phyloP scores from a whole-genome alignment of 305 asterid species.

The Fraxinus sp. region DNA sequence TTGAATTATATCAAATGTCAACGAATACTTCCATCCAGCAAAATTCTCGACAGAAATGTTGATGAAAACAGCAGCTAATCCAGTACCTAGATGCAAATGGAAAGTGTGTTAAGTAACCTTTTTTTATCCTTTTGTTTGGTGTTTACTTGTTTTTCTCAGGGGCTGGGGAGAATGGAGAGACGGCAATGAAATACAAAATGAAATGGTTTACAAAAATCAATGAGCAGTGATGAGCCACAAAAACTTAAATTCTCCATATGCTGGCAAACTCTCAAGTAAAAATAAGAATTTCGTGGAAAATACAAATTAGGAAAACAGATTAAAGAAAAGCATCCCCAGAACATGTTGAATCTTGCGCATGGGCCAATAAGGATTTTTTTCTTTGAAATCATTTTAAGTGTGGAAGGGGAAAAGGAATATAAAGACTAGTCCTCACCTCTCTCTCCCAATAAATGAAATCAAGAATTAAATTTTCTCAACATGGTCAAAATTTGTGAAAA shows the following conservation, averaged over 20 bases:
- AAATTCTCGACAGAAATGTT: conserved; percentile 94
- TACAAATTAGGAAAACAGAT: neutral
- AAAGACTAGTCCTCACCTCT: neutral
- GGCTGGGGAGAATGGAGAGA: neutral
- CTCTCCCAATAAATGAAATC: neutral
- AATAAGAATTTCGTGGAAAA: neutral
- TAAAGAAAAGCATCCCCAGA: neutral
- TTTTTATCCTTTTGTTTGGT: neutral
- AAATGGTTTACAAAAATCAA: neutral
- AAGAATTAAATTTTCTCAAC: neutral
- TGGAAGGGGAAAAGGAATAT: neutral
- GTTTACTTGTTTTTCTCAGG: neutral
- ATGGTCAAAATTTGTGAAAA: neutral
- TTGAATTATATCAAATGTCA: conserved; percentile 86
- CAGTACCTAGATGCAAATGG: conserved; percentile 64
- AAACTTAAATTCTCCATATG: neutral
- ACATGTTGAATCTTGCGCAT: neutral
- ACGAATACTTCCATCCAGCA: conserved; percentile 98
- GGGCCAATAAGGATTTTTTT: neutral
- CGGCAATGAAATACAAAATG: neutral
- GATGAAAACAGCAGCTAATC: conserved; percentile 92
- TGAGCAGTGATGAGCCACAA: neutral
- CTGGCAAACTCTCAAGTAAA: neutral
- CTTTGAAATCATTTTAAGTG: neutral
- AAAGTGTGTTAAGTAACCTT: conserved; percentile 8